phyloP scores from a whole-genome alignment of 352 stramenopile species.

The Phytophthora pistaciae region DNA sequence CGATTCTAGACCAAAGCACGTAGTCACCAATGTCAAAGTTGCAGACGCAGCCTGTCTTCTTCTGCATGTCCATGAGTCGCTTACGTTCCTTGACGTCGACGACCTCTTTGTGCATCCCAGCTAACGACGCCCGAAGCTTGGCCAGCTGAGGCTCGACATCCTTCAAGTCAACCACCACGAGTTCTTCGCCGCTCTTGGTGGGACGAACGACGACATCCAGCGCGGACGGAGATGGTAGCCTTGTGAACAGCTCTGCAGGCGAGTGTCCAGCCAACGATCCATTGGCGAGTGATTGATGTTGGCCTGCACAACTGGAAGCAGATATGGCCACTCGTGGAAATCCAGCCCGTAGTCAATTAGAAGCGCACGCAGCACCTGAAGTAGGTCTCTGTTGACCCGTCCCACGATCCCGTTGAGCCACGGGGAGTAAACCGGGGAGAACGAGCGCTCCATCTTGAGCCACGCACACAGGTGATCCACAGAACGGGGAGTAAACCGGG shows the following conservation, averaged over 20 bases:
- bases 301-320: neutral
- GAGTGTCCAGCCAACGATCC: neutral
- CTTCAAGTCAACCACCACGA: neutral
- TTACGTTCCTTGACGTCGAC: neutral
- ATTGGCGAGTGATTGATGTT: neutral
- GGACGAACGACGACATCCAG: neutral
- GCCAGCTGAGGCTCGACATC: neutral
- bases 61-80: neutral
- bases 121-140: neutral
- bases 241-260: neutral
- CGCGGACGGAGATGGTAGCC: neutral
- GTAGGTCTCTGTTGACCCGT: slow-evolving; percentile 9
- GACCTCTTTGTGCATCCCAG: neutral
- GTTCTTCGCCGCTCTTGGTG: neutral
- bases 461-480: no score
- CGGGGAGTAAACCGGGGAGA: slow-evolving; percentile 4
- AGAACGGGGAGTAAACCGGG: neutral
- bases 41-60: neutral
- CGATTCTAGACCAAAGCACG: neutral
- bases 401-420: slow-evolving; percentile 4
- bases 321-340: neutral
- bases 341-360: slow-evolving; percentile 9
- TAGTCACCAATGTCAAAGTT: neutral
- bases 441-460: slow-evolving; percentile 13
- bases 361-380: slow-evolving; percentile 10